phyloP scores from a whole-genome alignment of 2,329 filamentous ascomycete genomes.

The Fusarium tanahbumbuense region DNA sequence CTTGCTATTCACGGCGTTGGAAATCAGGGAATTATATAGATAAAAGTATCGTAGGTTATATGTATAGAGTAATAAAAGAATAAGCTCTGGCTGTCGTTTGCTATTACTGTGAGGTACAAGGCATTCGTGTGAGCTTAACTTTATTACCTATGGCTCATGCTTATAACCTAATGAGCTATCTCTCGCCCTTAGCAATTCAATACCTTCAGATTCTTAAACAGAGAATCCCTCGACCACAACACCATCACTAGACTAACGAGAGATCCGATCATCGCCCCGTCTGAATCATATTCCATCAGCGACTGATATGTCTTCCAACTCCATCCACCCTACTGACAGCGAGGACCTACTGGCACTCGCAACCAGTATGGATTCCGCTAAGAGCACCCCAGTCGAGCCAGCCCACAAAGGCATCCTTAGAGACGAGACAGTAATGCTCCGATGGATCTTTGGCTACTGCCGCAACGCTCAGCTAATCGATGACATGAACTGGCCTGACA shows the following conservation, averaged over 20 bases:
- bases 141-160: background rate
- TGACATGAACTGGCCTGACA: background rate
- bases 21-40: background rate
- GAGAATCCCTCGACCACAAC: background rate
- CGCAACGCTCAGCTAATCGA: background rate
- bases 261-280: background rate
- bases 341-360: background rate
- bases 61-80: conserved; percentile 3
- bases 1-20: conserved; percentile 11
- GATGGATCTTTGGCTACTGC: conserved; percentile 28
- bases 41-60: conserved; percentile 9
- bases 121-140: background rate
- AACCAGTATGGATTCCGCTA: background rate
- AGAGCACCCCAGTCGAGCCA: conserved; percentile 2
- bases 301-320: background rate
- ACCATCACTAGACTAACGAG: background rate
- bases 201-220: background rate
- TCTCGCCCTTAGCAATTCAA: background rate
- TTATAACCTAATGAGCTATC: background rate
- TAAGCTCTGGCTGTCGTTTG: background rate
- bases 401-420: conserved; percentile 29
- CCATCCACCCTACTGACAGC: background rate
- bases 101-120: background rate
- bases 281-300: background rate
- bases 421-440: conserved; percentile 28